These are phyloP conservation scores for Candida ficus DNA, from an alignment of 805 yeast genomes.

Conservation along the genomic window DNA sequence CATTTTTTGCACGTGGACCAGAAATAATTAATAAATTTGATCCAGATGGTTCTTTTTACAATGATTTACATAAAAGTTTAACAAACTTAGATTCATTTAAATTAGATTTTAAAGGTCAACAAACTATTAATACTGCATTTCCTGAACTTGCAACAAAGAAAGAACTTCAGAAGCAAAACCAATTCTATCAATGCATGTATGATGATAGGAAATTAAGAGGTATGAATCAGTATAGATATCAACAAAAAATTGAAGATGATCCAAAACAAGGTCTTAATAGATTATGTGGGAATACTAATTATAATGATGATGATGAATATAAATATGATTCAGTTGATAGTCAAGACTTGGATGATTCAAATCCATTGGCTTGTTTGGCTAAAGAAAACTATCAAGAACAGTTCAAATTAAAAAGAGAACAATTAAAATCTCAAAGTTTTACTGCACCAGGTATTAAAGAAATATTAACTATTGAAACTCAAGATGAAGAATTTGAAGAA, in stretches of 20 bases:
- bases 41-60: slow-evolving; percentile 4
- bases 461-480: neutral
- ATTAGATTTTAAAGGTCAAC: slow-evolving; percentile 2
- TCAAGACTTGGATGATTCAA: neutral
- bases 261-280: slow-evolving; percentile 16
- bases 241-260: neutral
- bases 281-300: slow-evolving; percentile 4
- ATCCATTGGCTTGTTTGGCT: neutral
- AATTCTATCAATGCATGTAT: no score
- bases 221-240: slow-evolving; percentile 5
- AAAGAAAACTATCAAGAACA: neutral
- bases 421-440: neutral
- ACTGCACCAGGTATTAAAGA: neutral
- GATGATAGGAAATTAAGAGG: slow-evolving; percentile 1
- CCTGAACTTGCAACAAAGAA: neutral
- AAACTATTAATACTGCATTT: slow-evolving; percentile 2
- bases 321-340: no score
- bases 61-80: slow-evolving; percentile 1
- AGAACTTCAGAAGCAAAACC: no score
- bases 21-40: slow-evolving; percentile 5
- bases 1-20: slow-evolving; percentile 1
- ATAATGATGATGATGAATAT: slow-evolving; percentile 27
- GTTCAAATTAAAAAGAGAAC: neutral
- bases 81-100: neutral
- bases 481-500: neutral